These are phyloP conservation scores for Rutidosis leptorrhynchoides DNA, from an alignment of 129 eudicot genomes.

Conservation along the genomic window DNA sequence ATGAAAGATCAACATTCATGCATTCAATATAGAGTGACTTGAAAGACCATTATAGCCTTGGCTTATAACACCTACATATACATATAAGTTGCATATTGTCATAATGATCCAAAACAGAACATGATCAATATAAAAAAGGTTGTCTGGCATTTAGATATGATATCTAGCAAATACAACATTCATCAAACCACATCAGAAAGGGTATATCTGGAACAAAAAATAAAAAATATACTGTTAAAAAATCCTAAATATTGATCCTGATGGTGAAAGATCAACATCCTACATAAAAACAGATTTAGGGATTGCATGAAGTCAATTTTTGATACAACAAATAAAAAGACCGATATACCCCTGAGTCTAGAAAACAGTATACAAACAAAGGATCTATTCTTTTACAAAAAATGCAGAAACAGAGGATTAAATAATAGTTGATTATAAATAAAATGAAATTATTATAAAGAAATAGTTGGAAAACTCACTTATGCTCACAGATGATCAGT, in stretches of 20 bases:
- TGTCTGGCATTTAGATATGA: not conserved
- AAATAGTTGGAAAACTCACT: conserved; percentile 33
- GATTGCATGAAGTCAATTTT: not conserved
- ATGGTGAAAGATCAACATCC: conserved; percentile 3
- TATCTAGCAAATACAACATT: not conserved
- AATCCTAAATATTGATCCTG: not conserved
- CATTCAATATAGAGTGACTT: too few species aligned
- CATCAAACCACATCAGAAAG: not conserved
- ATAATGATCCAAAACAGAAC: not conserved
- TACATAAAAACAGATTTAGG: not conserved
- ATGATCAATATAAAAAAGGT: not conserved
- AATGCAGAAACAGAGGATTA: not conserved
- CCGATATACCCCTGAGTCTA: conserved; percentile 28
- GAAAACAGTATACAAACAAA: conserved; percentile 19
- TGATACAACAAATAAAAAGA: conserved; percentile 21
- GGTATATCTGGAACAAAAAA: not conserved
- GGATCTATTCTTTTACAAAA: conserved; percentile 1
- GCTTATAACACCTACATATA: not conserved
- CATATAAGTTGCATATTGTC: not conserved
- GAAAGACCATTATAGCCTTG: not conserved
- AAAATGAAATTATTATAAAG: too few species aligned
- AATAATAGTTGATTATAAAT: too few species aligned
- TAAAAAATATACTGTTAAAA: too few species aligned
- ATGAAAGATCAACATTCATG: conserved; percentile 1
- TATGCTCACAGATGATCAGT: conserved; percentile 56